A percentile compares a stretch with the other conserved stretches of the same genome.
These are phyloP conservation scores for Onygenales sp. DNA, from an alignment of 2,329 filamentous ascomycete genomes.

Conservation along the genomic window DNA sequence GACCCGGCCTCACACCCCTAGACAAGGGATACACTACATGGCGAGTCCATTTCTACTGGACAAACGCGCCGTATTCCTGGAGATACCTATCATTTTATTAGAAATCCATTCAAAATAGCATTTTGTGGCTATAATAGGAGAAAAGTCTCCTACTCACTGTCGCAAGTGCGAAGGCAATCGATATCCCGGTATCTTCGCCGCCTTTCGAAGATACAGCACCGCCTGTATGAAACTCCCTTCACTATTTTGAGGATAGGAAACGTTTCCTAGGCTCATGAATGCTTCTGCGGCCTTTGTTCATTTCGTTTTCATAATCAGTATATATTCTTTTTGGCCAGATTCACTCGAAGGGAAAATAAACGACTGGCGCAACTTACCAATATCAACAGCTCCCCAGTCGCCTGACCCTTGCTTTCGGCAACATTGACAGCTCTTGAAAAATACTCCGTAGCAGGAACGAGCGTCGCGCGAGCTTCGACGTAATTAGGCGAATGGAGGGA, in stretches of 20 bases:
- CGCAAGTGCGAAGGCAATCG: conserved; percentile 36
- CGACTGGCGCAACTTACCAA: conserved; percentile 21
- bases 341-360: too few species aligned
- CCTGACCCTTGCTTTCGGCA: conserved; percentile 27
- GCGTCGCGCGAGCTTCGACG: conserved; percentile 42
- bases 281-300: conserved; percentile 32
- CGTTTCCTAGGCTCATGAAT: conserved; percentile 44
- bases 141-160: conserved; percentile 27
- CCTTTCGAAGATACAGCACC: conserved; percentile 36
- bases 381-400: conserved; percentile 36
- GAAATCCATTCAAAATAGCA: neutral
- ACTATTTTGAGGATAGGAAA: conserved; percentile 36
- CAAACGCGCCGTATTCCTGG: neutral
- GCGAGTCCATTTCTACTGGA: too few species aligned
- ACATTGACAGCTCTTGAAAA: conserved; percentile 37
- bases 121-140: conserved; percentile 3
- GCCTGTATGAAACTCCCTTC: conserved; percentile 38
- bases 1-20: too few species aligned
- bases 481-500: conserved; percentile 34
- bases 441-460: conserved; percentile 45
- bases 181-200: conserved; percentile 34
- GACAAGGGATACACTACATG: too few species aligned
- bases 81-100: neutral
- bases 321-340: too few species aligned
- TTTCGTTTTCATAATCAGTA: too few species aligned